Conservation (phyloP, 2,329 filamentous ascomycete species). For the Xylaria polymorpha region DNA sequence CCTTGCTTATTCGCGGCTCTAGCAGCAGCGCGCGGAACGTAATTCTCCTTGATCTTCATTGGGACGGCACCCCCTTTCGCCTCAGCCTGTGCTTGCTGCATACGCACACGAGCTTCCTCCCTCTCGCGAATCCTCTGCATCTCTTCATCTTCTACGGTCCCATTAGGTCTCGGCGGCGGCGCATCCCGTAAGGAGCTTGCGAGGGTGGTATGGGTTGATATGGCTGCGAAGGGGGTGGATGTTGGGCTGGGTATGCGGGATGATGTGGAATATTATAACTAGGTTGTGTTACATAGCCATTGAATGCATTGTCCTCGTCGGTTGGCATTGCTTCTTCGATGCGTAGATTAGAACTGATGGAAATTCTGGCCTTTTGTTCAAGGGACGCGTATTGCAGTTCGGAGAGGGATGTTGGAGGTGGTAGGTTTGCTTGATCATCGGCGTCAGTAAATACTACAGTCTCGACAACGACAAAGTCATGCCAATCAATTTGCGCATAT, state of each 20-base stretch:
- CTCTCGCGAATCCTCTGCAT: slow-evolving; percentile 72
- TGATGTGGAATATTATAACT: slow-evolving; percentile 58
- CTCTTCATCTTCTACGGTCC: slow-evolving; percentile 70
- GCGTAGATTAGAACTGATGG: slow-evolving; percentile 81
- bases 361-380: slow-evolving; percentile 93
- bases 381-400: slow-evolving; percentile 94
- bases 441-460: slow-evolving; percentile 91
- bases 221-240: slow-evolving; percentile 53
- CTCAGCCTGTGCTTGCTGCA: slow-evolving; percentile 82
- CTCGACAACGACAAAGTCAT: slow-evolving; percentile 95
- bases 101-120: slow-evolving; percentile 68
- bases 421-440: slow-evolving; percentile 87
- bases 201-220: slow-evolving; percentile 52
- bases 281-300: slow-evolving; percentile 58
- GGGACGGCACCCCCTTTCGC: slow-evolving; percentile 73
- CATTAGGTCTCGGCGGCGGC: slow-evolving; percentile 50
- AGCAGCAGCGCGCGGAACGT: slow-evolving; percentile 85
- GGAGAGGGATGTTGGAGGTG: slow-evolving; percentile 87
- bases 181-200: slow-evolving; percentile 50
- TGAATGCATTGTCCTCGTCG: slow-evolving; percentile 73
- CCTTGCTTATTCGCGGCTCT: slow-evolving; percentile 74
- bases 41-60: slow-evolving; percentile 94
- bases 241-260: slow-evolving; percentile 55
- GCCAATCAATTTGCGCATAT: slow-evolving; percentile 94
- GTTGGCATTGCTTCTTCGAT: slow-evolving; percentile 96